A percentile compares a stretch with the other conserved stretches of the same genome.
Evolutionary conservation across 2,329 filamentous ascomycete genomes (phyloP).

Genomic region (Aspergillus versicolor): DNA sequence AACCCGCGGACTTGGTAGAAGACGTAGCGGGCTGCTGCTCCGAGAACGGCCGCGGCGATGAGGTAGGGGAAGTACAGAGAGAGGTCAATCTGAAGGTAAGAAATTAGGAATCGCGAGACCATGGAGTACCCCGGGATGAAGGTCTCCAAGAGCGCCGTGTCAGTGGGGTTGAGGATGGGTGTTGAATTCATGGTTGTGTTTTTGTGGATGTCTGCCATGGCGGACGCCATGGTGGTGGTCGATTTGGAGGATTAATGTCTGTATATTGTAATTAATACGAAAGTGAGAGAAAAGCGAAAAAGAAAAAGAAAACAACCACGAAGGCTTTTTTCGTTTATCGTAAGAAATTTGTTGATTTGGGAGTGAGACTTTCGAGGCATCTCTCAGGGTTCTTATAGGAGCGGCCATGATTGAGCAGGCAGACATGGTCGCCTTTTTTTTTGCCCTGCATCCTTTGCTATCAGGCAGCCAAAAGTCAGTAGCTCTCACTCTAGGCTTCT

Average conservation of each 20-base stretch:
- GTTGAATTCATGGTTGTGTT: slow-evolving; percentile 9
- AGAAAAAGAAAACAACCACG: not conserved
- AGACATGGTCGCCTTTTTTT: not conserved
- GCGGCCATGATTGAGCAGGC: not conserved
- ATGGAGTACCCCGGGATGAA: slow-evolving; percentile 67
- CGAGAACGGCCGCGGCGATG: slow-evolving; percentile 50
- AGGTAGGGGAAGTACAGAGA: slow-evolving; percentile 62
- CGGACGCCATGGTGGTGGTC: slow-evolving; percentile 12
- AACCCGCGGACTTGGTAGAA: slow-evolving; percentile 49
- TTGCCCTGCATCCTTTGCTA: too few relatives aligned
- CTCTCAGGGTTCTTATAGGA: not conserved
- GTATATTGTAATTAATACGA: not conserved
- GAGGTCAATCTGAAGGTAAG: slow-evolving; percentile 62
- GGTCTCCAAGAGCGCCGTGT: slow-evolving; percentile 52
- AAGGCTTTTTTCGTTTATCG: too few relatives aligned
- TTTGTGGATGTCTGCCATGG: not conserved
- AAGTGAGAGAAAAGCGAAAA: not conserved
- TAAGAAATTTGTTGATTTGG: too few relatives aligned
- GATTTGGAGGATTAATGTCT: not conserved
- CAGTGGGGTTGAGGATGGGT: slow-evolving; percentile 18
- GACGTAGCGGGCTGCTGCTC: slow-evolving; percentile 55
- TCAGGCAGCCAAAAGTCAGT: not conserved
- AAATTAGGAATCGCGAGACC: slow-evolving; percentile 53
- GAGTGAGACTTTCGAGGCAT: too few relatives aligned
- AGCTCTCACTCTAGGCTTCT: not conserved